Conservation (phyloP, 1,139 yeast species). For the Hyphopichia burtonii region DNA sequence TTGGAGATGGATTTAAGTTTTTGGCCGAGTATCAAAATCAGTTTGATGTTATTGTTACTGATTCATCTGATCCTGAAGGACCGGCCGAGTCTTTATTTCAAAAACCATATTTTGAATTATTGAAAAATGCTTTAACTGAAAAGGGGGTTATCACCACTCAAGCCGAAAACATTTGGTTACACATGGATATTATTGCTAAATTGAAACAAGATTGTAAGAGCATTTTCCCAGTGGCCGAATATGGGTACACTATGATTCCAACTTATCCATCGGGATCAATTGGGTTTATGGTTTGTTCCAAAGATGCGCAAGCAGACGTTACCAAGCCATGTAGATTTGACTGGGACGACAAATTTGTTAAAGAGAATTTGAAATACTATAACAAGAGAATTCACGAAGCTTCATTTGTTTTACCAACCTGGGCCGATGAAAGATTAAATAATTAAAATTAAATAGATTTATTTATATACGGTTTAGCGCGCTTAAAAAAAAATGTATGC, state of each 20-base stretch:
- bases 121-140: constrained; percentile 75
- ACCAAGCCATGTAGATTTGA: constrained; percentile 64
- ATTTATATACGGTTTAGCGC: too few relatives aligned
- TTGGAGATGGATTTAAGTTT: constrained; percentile 92
- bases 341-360: constrained; percentile 62
- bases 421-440: constrained; percentile 57
- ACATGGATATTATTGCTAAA: constrained; percentile 73
- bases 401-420: constrained; percentile 82
- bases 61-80: constrained; percentile 95
- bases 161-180: constrained; percentile 89
- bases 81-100: constrained; percentile 91
- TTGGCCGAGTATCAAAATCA: constrained; percentile 66
- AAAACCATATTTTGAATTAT: constrained; percentile 77
- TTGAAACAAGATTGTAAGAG: constrained; percentile 72
- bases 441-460: constrained; percentile 5
- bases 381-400: constrained; percentile 79
- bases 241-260: constrained; percentile 86
- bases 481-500: too few relatives aligned
- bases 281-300: constrained; percentile 91
- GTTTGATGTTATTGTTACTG: constrained; percentile 90
- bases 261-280: constrained; percentile 93
- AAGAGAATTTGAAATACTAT: constrained; percentile 70
- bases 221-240: constrained; percentile 86
- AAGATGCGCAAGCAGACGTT: constrained; percentile 64
- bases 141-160: constrained; percentile 91